These are phyloP conservation scores for Solanum neorickii DNA, from an alignment of 257 asterid genomes.

Conservation along the genomic window DNA sequence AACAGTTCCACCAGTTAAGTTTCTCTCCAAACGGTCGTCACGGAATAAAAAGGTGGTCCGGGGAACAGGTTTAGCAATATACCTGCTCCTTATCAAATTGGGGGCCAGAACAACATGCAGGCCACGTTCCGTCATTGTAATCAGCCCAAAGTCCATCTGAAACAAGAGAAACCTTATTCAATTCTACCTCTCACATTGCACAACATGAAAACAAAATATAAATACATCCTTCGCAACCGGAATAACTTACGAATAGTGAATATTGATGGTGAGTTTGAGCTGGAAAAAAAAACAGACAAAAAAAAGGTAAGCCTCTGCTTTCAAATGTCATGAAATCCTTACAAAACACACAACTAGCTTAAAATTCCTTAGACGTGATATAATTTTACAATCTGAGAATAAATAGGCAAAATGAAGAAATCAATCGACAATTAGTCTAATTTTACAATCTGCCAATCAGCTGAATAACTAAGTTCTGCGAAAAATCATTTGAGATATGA, in stretches of 20 bases:
- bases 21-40: not conserved
- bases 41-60: not conserved
- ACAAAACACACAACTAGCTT: not conserved
- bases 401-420: not conserved
- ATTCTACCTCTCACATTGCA: not conserved
- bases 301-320: not conserved
- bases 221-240: not conserved
- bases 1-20: not conserved
- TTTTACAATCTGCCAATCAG: not conserved
- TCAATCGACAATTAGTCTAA: not conserved
- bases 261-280: constrained; percentile 44
- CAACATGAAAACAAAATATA: not conserved
- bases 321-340: not conserved
- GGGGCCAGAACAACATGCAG: constrained; percentile 73
- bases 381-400: not conserved
- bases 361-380: not conserved
- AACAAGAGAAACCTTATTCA: constrained; percentile 1
- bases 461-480: not conserved
- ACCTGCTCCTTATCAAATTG: constrained; percentile 57
- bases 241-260: constrained; percentile 78
- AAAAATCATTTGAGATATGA: not conserved
- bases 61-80: not conserved
- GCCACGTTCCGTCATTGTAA: constrained; percentile 93
- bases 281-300: constrained; percentile 26
- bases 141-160: constrained; percentile 95